Evolutionary conservation across 495 filamentous ascomycete genomes (phyloP).

Genomic region (Gamarada debralockiae): DNA sequence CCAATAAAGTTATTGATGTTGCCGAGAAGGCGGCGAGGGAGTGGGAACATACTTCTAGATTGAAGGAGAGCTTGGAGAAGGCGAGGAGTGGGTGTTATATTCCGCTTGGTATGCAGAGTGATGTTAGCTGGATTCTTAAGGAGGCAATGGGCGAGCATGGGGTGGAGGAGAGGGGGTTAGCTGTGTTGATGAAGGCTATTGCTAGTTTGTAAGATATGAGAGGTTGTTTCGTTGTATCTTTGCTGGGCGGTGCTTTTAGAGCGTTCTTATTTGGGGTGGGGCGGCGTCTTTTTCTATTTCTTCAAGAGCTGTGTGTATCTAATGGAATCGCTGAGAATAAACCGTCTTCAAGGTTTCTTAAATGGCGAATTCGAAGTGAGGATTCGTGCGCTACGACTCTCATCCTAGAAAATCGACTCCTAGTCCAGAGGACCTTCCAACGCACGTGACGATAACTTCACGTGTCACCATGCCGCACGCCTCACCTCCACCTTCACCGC

Average conservation of each 20-base stretch:
- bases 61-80: conserved; percentile 84
- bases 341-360: too few species aligned
- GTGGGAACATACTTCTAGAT: conserved; percentile 90
- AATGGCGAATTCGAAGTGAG: too few species aligned
- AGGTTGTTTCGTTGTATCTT: not conserved
- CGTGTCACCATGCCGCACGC: too few species aligned
- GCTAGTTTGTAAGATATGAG: conserved; percentile 49
- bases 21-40: conserved; percentile 88
- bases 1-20: conserved; percentile 72
- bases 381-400: too few species aligned
- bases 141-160: conserved; percentile 40
- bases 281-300: not conserved
- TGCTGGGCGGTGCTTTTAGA: not conserved
- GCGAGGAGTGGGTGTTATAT: conserved; percentile 72
- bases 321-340: too few species aligned
- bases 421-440: too few species aligned
- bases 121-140: conserved; percentile 78
- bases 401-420: too few species aligned
- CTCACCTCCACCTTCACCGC: too few species aligned
- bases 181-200: conserved; percentile 74
- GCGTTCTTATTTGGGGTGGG: not conserved
- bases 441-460: too few species aligned
- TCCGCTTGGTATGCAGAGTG: conserved; percentile 85
- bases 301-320: too few species aligned
- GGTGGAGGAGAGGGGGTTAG: conserved; percentile 46